Conservation (phyloP, 306 rosid species). For the Parietaria judaica region DNA sequence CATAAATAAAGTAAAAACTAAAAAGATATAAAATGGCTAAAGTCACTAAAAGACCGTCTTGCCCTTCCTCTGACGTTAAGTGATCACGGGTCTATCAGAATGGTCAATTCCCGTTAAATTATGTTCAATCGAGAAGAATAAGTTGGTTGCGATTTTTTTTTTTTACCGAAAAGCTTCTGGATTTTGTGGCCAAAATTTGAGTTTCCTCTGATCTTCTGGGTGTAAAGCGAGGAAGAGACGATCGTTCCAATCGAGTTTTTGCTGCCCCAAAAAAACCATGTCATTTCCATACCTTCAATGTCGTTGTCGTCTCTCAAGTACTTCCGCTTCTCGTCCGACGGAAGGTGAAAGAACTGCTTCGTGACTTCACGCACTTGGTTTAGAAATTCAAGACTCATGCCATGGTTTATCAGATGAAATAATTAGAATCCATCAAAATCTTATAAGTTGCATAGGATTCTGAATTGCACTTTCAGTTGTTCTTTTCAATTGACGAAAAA, state of each 20-base stretch:
- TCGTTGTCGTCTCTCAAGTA: constrained; percentile 30
- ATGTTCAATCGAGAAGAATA: no score
- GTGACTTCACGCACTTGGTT: constrained; percentile 41
- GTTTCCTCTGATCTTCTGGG: constrained; percentile 46
- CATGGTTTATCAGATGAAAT: constrained; percentile 52
- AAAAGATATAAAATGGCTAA: no score
- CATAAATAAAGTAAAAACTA: no score
- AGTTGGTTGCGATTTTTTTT: no score
- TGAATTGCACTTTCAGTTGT: no score
- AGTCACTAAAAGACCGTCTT: no score
- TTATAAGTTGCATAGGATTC: no score
- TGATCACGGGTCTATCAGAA: no score
- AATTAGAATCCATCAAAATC: neutral
- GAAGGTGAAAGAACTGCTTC: constrained; percentile 52
- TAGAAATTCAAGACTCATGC: constrained; percentile 44
- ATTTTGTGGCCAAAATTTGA: constrained; percentile 45
- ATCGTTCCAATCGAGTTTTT: constrained; percentile 71
- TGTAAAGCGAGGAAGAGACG: constrained; percentile 38
- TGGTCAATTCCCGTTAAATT: no score
- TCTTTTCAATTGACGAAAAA: no score
- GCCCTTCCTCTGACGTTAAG: no score
- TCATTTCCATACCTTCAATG: constrained; percentile 66
- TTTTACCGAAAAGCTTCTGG: constrained; percentile 49
- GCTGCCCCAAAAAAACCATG: constrained; percentile 32
- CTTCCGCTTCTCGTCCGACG: constrained; percentile 47